Evolutionary conservation across 1,284 basidiomycete species (phyloP), one percentile per base, ranked within the genome.

Genomic region (Rhodotorula mucilaginosa): DNA sequence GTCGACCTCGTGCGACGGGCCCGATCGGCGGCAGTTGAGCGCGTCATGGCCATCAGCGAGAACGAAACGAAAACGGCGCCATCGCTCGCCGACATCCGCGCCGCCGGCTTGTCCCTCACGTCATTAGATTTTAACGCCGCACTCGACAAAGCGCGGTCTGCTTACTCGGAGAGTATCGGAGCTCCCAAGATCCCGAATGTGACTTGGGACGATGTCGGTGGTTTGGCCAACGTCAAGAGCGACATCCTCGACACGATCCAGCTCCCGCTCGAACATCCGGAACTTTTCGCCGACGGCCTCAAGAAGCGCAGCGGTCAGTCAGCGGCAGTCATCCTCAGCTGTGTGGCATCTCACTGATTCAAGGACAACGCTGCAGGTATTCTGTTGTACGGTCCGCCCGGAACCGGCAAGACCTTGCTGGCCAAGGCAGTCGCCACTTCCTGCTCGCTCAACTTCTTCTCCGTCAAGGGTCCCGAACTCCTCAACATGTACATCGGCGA

Each of bases 161-260:
- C 88, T 1, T 97, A 97, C 82, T 91, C 92, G 23, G 92, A 95
- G 79, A 93, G 87, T 78, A 97, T 99, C 68, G 96, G 96, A 19
- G 93, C 94, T 26, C 97, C 97, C 0, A 95, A 92, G 79, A 99
- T 99, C 64, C 97, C 97, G 1, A 92, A 88, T 73, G 95, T 99
- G 0, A 88, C 91, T 0, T 99, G 97, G 97, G 93, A 98, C 81
- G 97, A 99, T 80, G 90, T 99, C 21, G 97, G 97, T 56, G 97
- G 97, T 12, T 84, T 99, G 26, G 89, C 88, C 1, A 84, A 86
- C 72, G 93, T 98, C 70, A 99, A 98, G 82, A 82, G 87, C 58
- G 96, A 98, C 78, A 98, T 99, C 69, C 84, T 99, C 75, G 96
- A 99, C 78, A 99, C 96, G 23, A 92, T 99, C 61, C 95, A 99